Conservation (phyloP, 148 eudicot genomes). For the Salicornia ramosissima region DNA sequence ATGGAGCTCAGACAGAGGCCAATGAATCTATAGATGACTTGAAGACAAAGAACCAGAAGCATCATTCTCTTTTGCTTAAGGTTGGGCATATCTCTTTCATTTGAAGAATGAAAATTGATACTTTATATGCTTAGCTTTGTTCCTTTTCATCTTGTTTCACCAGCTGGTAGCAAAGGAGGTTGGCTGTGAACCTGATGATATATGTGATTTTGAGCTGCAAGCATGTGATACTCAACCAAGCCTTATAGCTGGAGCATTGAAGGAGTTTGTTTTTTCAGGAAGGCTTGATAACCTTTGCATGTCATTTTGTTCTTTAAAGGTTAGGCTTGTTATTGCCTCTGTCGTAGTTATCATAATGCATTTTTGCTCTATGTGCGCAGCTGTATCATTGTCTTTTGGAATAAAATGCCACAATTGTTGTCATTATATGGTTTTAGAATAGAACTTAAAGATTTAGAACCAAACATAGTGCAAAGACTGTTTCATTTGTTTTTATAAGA, state of each 20-base stretch:
- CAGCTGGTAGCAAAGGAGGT: slow-evolving; percentile 78
- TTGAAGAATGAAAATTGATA: background rate
- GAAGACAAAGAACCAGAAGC: slow-evolving; percentile 46
- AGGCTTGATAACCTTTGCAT: slow-evolving; percentile 97
- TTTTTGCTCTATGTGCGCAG: background rate
- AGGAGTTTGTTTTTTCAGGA: slow-evolving; percentile 93
- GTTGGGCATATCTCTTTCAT: slow-evolving; percentile 30
- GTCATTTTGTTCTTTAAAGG: slow-evolving; percentile 93
- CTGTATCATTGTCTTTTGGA: background rate
- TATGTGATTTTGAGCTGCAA: slow-evolving; percentile 97
- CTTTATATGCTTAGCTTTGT: slow-evolving; percentile 5
- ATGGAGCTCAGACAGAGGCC: slow-evolving; percentile 36
- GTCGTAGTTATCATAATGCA: background rate
- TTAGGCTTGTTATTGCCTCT: slow-evolving; percentile 20
- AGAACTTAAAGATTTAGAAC: background rate
- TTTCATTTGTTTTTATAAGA: background rate
- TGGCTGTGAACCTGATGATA: slow-evolving; percentile 85
- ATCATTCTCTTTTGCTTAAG: slow-evolving; percentile 86
- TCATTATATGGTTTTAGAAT: background rate
- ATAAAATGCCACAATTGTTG: background rate
- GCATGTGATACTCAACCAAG: slow-evolving; percentile 97
- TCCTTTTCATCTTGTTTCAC: slow-evolving; percentile 16
- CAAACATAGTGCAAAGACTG: background rate
- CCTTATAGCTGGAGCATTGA: slow-evolving; percentile 74
- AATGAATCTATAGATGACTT: slow-evolving; percentile 28